A percentile compares a stretch with the other conserved stretches of the same genome.
phyloP scores from a whole-genome alignment of 768 basidiomycete species.

The Hygrocybe punicea region DNA sequence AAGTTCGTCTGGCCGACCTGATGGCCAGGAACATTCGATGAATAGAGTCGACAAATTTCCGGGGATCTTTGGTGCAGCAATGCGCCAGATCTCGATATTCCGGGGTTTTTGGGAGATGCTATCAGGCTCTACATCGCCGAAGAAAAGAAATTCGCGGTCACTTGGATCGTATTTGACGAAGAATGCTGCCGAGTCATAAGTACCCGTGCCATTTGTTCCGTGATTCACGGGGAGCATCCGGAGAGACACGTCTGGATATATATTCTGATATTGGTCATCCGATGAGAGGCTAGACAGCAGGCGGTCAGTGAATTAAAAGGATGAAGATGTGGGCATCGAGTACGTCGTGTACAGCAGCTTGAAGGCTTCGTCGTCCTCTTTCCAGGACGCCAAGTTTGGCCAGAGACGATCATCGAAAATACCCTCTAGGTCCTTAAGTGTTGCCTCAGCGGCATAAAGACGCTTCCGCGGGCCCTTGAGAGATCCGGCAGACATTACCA shows the following conservation, averaged over 20 bases:
- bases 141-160: constrained; percentile 78
- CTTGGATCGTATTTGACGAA: constrained; percentile 70
- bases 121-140: constrained; percentile 93
- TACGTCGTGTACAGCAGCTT: constrained; percentile 66
- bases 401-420: constrained; percentile 78
- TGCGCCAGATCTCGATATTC: constrained; percentile 74
- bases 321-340: constrained; percentile 28
- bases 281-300: constrained; percentile 42
- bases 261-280: constrained; percentile 49
- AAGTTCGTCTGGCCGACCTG: constrained; percentile 59
- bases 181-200: constrained; percentile 79
- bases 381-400: constrained; percentile 80
- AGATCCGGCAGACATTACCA: constrained; percentile 83
- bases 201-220: constrained; percentile 51
- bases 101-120: constrained; percentile 55
- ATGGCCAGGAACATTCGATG: constrained; percentile 91
- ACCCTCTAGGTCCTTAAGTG: constrained; percentile 64
- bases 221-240: constrained; percentile 69
- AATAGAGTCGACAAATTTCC: constrained; percentile 73
- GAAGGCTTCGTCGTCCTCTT: constrained; percentile 55
- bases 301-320: constrained; percentile 10
- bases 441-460: constrained; percentile 57
- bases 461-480: constrained; percentile 58
- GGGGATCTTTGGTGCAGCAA: constrained; percentile 74
- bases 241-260: constrained; percentile 58